A percentile compares a stretch with the other conserved stretches of the same genome.
Evolutionary conservation across 495 filamentous ascomycete genomes (phyloP).

Genomic region (Chaetomium tenue): DNA sequence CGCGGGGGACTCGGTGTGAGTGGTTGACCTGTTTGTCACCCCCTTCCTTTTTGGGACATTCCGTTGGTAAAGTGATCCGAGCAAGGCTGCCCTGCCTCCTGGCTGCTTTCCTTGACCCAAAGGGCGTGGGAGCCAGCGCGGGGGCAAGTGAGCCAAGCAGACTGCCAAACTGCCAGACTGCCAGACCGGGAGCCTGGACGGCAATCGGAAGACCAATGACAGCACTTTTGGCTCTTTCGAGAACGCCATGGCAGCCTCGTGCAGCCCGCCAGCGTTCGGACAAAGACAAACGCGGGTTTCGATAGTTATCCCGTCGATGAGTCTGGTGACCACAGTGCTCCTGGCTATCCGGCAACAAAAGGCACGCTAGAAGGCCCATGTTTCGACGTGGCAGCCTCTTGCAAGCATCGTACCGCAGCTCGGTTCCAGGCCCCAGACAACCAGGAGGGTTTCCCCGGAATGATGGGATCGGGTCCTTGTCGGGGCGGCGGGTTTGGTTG

Average conservation of each 20-base stretch:
- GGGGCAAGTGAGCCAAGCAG: not conserved
- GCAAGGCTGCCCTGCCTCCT: slow-evolving; percentile 11
- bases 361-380: not conserved
- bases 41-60: slow-evolving; percentile 10
- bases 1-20: slow-evolving; percentile 3
- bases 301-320: not conserved
- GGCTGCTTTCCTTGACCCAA: not conserved
- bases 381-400: slow-evolving; percentile 9
- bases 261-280: not conserved
- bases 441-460: slow-evolving; percentile 3
- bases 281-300: not conserved
- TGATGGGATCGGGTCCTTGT: not conserved
- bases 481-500: slow-evolving; percentile 4
- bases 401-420: slow-evolving; percentile 5
- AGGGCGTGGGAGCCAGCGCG: slow-evolving; percentile 1
- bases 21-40: slow-evolving; percentile 13
- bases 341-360: not conserved
- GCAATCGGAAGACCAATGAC: slow-evolving; percentile 1
- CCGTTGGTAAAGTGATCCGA: not conserved
- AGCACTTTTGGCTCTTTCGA: not conserved
- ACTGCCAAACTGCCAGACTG: not conserved
- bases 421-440: slow-evolving; percentile 6
- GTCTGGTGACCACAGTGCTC: slow-evolving; percentile 10
- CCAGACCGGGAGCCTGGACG: not conserved
- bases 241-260: no score